A percentile compares a stretch with the other conserved stretches of the same genome.
Conservation (phyloP, 352 stramenopile genomes). For the Phytophthora quininea region DNA sequence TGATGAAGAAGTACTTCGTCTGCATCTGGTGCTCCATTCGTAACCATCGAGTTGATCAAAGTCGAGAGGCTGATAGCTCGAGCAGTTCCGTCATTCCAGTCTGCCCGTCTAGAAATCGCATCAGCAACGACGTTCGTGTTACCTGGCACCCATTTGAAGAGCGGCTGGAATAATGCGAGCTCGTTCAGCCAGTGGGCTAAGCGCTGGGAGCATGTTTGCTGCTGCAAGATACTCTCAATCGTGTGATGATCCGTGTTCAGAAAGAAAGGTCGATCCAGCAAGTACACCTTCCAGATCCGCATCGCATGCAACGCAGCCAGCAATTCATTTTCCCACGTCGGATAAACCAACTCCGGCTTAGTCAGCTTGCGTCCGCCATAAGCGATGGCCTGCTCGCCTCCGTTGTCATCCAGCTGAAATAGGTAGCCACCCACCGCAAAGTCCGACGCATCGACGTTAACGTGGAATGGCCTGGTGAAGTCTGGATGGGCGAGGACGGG, state of each 20-base stretch:
- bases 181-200: conserved; percentile 6
- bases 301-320: conserved; percentile 14
- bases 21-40: background rate
- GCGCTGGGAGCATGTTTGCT: conserved; percentile 3
- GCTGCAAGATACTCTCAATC: conserved; percentile 9
- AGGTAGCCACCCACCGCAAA: conserved; percentile 17
- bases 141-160: conserved; percentile 19
- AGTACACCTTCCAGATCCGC: conserved; percentile 11
- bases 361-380: conserved; percentile 19
- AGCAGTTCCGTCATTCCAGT: conserved; percentile 12
- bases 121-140: conserved; percentile 9
- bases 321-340: conserved; percentile 9
- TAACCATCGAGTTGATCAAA: conserved; percentile 4
- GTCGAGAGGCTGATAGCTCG: conserved; percentile 10
- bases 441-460: conserved; percentile 14
- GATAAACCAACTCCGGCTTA: conserved; percentile 12
- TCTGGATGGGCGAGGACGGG: conserved; percentile 3
- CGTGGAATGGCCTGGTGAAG: conserved; percentile 7
- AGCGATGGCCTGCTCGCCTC: conserved; percentile 6
- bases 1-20: background rate
- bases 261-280: conserved; percentile 1
- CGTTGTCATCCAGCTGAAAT: conserved; percentile 6
- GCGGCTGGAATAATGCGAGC: conserved; percentile 16
- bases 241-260: conserved; percentile 12
- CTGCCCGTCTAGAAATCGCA: background rate